Evolutionary conservation across 2,329 filamentous ascomycete genomes (phyloP).

Genomic region (Dactylellina parvicollis): DNA sequence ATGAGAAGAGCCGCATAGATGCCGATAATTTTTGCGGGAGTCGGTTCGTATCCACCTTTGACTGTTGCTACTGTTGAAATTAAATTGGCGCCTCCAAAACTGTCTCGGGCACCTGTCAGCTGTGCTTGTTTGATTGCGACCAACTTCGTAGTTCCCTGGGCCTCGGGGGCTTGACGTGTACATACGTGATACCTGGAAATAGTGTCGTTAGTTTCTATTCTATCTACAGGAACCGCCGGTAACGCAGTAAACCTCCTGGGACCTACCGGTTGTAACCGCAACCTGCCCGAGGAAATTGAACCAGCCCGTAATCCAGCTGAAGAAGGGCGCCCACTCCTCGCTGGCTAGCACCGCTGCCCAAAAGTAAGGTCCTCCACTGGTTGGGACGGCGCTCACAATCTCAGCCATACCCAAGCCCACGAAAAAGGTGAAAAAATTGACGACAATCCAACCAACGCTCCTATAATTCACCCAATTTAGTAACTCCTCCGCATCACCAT

Average conservation of each 20-base stretch:
- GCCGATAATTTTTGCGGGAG: constrained; percentile 66
- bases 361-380: constrained; percentile 70
- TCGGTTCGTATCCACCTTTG: constrained; percentile 63
- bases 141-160: background rate
- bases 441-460: constrained; percentile 66
- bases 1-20: constrained; percentile 70
- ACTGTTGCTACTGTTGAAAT: constrained; percentile 64
- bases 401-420: constrained; percentile 70
- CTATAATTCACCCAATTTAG: constrained; percentile 20
- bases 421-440: constrained; percentile 68
- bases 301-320: constrained; percentile 64
- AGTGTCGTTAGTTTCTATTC: constrained; percentile 12
- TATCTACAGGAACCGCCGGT: background rate
- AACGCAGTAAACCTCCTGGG: constrained; percentile 59
- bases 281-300: constrained; percentile 66
- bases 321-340: constrained; percentile 63
- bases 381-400: constrained; percentile 70
- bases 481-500: background rate
- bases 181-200: constrained; percentile 41
- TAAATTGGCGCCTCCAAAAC: constrained; percentile 62
- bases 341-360: constrained; percentile 70
- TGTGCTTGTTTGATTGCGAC: background rate
- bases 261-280: constrained; percentile 66
- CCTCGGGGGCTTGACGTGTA: background rate
- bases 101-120: background rate